Base-by-base conservation (phyloP, 1,139 yeast genomes). In the Torulaspora pretoriensis region DNA sequence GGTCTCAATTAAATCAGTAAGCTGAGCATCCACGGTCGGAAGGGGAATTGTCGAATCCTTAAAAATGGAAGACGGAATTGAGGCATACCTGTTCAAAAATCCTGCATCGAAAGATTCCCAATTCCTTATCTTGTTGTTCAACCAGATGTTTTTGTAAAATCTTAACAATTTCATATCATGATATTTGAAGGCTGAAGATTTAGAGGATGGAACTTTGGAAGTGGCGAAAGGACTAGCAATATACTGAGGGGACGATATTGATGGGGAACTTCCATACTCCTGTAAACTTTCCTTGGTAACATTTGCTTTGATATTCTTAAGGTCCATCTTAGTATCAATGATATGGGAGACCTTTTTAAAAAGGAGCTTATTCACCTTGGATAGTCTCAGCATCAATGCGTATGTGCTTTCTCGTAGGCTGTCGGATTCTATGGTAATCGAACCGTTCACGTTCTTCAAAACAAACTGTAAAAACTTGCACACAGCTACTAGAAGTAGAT, bases 131-230 rank as follows among this genome's bases (percentile, higher is more conserved):
- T 60, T 62, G 43, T 54, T 60, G 43, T 63, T 63, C 29, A 63
- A 43, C 67, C 67, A 63, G 17, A 63, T 47, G 35, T 63, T 63
- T 40, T 62, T 62, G 41, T 60, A 63, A 42, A 60, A 63, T 10
- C 67, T 56, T 35, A 57, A 43, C 26, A 63, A 46, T 40, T 61
- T 62, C 43, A 60, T 45, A 41, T 60, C 63, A 27, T 58, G 60
- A 37, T 57, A 59, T 42, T 57, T 59, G n/a, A 45, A 36, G 4
- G 46, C 43, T 4, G 50, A 47, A 24, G 50, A 34, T 17, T 38
- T 41, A 1, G 59, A 45, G 10, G 48, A 38, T 8, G 59, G 55
- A 3, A 49, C 48, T 38, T 56, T 54, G 12, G 48, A 48, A 13
- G 46, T 47, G 1, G 59, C 48, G 14, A 53, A 36, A 14, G 64